Base-by-base conservation (phyloP, 768 basidiomycete species). In the Tulasnella sp. region DNA sequence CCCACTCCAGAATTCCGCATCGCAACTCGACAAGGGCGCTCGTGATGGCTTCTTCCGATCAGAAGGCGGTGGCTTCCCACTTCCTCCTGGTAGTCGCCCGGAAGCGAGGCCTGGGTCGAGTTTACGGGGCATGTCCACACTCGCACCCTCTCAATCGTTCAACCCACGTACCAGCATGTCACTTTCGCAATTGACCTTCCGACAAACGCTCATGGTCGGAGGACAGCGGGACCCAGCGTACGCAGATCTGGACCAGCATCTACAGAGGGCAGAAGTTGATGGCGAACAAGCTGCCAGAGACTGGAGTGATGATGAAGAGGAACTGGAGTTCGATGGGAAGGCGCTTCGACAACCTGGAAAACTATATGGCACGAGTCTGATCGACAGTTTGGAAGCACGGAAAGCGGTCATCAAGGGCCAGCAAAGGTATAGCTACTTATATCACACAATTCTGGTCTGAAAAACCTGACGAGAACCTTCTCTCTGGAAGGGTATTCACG, bases 301-400 rank as follows among this genome's bases (percentile, higher is more conserved):
- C 72, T 83, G 47, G 79, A 77, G 29, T 23, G 67, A 70, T 27
- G 66, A 70, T n/a, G 34, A 38, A 38, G 68, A 70, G 19, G 74
- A 75, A 41, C 75, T 72, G 32, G 70, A 71, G 29, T 70, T 67
- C 26, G 68, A 69, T 38, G 69, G 70, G 71, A 66, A 55, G 77
- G 85, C n/a, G 81, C 82, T 13, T 75, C 86, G 50, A 10, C 62
- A 62, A 17, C 48, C 61, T n/a, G 90, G 90, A 23, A 91, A 83
- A 73, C 70, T 94, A 26, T 93, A 81, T 67, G 92, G 92, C 23
- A 83, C 83, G 67, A 94, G 88, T 71, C 76, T 96, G 56, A 93
- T 96, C 67, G 93, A 96, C 68, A 84, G 90, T 68, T 76, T 96
- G 9, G 91, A 95, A 69, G 76, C 74, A 17, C 79, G 92, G 49